These are phyloP conservation scores for Fusarium hostae DNA, from an alignment of 2,329 filamentous ascomycete genomes.

Conservation along the genomic window DNA sequence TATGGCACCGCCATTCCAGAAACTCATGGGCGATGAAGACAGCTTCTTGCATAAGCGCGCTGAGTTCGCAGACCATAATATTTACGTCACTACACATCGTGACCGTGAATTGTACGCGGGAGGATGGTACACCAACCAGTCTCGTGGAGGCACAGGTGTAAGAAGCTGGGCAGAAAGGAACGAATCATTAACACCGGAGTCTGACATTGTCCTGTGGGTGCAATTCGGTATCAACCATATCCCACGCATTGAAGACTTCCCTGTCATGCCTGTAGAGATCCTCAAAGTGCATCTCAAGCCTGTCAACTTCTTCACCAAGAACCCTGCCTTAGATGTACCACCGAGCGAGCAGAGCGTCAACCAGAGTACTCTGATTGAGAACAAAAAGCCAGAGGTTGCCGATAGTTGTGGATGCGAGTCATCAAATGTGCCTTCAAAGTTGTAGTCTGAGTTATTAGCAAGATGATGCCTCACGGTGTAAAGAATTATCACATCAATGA, in stretches of 20 bases:
- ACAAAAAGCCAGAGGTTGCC: not conserved
- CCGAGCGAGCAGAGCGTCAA: conserved; percentile 34
- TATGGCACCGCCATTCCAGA: conserved; percentile 57
- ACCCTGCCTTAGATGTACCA: conserved; percentile 60
- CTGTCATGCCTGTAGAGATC: conserved; percentile 54
- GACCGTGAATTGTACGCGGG: conserved; percentile 63
- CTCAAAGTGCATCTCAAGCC: conserved; percentile 47
- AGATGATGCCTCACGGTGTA: not conserved
- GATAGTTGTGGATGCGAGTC: conserved; percentile 13
- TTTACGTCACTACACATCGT: conserved; percentile 62
- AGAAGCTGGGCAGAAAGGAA: conserved; percentile 51
- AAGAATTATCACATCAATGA: not conserved
- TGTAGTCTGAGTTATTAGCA: not conserved
- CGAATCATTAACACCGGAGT: conserved; percentile 71
- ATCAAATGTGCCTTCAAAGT: conserved; percentile 4
- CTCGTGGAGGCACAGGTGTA: conserved; percentile 48
- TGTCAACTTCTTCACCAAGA: conserved; percentile 60
- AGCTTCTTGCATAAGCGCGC: conserved; percentile 57
- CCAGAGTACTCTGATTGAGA: conserved; percentile 28
- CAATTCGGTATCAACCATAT: conserved; percentile 63
- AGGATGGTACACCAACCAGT: conserved; percentile 64
- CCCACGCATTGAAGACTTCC: conserved; percentile 61
- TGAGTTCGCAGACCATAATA: conserved; percentile 58
- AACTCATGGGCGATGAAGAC: conserved; percentile 58
- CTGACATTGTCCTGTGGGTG: conserved; percentile 69